Percentiles rank a stretch among this genome's conserved stretches.
Evolutionary conservation across 2,329 filamentous ascomycete genomes (phyloP).

Genomic region (Sarocladium oryzae): DNA sequence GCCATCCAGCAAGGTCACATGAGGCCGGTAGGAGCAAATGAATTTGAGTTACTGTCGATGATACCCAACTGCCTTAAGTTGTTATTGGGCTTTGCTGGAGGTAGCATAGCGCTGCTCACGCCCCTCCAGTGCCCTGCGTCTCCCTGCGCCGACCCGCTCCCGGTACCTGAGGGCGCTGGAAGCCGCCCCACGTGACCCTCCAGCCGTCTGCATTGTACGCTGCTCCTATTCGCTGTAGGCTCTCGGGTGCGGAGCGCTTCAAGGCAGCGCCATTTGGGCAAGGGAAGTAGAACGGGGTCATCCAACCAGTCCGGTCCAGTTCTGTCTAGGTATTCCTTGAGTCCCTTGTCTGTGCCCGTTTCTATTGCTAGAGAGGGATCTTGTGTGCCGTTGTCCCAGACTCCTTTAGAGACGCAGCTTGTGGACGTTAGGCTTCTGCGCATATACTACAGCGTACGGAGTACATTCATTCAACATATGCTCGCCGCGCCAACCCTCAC

Average conservation of each 20-base stretch:
- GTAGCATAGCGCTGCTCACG: neutral
- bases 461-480: neutral
- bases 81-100: neutral
- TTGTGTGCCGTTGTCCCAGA: neutral
- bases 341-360: neutral
- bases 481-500: constrained; percentile 1
- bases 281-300: constrained; percentile 1
- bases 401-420: too few relatives aligned
- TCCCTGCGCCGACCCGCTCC: constrained; percentile 3
- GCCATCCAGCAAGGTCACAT: too few relatives aligned
- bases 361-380: neutral
- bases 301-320: neutral
- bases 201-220: neutral
- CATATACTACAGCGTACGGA: neutral
- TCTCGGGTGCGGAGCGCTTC: constrained; percentile 6
- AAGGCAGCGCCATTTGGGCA: constrained; percentile 7
- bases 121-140: neutral
- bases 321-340: too few relatives aligned
- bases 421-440: too few relatives aligned
- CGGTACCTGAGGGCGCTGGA: constrained; percentile 6
- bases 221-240: neutral
- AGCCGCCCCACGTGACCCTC: constrained; percentile 6
- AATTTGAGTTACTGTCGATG: too few relatives aligned
- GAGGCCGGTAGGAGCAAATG: too few relatives aligned
- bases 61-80: too few relatives aligned